Conservation (phyloP, 495 filamentous ascomycete genomes). For the Xylaria venustula region DNA sequence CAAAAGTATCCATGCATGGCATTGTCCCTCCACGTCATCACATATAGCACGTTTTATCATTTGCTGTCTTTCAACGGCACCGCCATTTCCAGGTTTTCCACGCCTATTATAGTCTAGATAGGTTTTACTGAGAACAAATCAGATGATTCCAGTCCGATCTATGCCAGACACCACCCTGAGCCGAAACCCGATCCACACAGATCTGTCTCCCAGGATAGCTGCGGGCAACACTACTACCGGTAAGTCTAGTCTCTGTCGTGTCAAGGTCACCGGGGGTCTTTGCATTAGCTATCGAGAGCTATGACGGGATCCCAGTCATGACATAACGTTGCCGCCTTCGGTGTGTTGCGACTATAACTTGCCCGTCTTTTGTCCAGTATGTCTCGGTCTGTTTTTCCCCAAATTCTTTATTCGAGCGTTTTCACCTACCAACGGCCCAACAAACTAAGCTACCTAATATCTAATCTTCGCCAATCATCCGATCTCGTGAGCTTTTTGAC, state of each 20-base stretch:
- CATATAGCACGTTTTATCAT: too few species aligned
- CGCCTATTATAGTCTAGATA: not conserved
- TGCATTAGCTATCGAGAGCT: too few species aligned
- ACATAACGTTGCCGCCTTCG: constrained; percentile 1
- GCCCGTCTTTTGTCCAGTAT: not conserved
- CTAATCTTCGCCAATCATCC: not conserved
- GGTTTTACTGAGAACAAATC: not conserved
- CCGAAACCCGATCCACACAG: not conserved
- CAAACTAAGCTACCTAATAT: too few species aligned
- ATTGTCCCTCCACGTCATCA: too few species aligned
- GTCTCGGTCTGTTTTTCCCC: not conserved
- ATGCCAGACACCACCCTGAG: not conserved
- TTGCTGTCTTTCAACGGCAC: too few species aligned
- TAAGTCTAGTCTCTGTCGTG: too few species aligned
- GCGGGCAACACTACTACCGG: too few species aligned
- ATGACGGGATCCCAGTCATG: constrained; percentile 3
- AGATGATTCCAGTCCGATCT: not conserved
- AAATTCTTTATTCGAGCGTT: not conserved
- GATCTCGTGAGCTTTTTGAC: not conserved
- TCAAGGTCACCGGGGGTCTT: too few species aligned
- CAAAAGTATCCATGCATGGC: too few species aligned
- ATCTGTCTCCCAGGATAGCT: not conserved
- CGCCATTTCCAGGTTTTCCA: not conserved
- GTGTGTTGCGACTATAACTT: not conserved
- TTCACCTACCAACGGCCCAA: not conserved